Conservation (phyloP, 2,329 filamentous ascomycete species). For the Boeremia lycopersici region DNA sequence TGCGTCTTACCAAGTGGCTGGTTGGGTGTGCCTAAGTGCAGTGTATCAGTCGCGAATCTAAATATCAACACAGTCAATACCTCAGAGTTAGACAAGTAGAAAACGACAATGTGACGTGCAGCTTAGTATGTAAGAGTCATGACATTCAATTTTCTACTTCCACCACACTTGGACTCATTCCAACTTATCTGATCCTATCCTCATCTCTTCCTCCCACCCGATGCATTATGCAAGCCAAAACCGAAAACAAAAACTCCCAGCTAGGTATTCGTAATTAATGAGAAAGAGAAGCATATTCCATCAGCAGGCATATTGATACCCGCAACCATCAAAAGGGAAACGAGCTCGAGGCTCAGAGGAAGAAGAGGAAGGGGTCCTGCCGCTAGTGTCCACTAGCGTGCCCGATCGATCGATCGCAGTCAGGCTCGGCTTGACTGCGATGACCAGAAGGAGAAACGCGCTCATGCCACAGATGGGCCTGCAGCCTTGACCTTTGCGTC, state of each 20-base stretch:
- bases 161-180: neutral
- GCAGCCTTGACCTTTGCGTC: neutral
- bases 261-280: conserved; percentile 15
- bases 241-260: conserved; percentile 4
- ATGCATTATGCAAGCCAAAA: conserved; percentile 6
- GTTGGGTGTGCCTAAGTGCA: no score
- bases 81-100: no score
- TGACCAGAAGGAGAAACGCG: no score
- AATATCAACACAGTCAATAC: no score
- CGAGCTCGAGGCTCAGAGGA: neutral
- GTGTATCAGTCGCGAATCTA: no score
- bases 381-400: no score
- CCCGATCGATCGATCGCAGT: conserved; percentile 14
- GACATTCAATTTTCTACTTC: no score
- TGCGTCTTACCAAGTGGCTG: no score
- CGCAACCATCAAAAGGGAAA: conserved; percentile 18
- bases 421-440: no score
- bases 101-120: no score
- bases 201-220: neutral
- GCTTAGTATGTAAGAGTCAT: no score
- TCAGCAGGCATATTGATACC: conserved; percentile 19
- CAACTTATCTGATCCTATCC: neutral
- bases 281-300: conserved; percentile 7
- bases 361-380: neutral
- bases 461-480: neutral